A percentile compares a stretch with the other conserved stretches of the same genome.
Conservation (phyloP, 2,329 filamentous ascomycete genomes). For the Elsinoe australis region DNA sequence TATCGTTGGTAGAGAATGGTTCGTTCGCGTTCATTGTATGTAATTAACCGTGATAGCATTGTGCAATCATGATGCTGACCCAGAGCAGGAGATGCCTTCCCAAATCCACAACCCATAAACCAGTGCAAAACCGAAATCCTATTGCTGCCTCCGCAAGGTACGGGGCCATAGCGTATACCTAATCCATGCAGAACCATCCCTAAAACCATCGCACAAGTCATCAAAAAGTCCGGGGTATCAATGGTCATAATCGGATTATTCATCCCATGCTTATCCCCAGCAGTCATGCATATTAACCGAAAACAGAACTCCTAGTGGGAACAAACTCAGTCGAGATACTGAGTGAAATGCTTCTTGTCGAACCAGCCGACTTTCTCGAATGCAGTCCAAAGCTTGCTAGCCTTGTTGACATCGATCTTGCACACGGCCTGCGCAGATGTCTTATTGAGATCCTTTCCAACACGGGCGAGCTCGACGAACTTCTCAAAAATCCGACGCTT, state of each 20-base stretch:
- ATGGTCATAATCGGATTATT: slow-evolving; percentile 17
- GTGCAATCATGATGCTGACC: too few species aligned
- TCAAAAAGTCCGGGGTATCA: slow-evolving; percentile 12
- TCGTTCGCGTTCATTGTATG: too few species aligned
- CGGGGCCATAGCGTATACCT: neutral
- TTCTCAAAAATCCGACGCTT: slow-evolving; percentile 86
- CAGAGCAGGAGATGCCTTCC: too few species aligned
- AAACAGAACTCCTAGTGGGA: neutral
- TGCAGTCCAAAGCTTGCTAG: slow-evolving; percentile 82
- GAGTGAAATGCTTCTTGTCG: slow-evolving; percentile 33
- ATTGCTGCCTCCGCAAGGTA: neutral
- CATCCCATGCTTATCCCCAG: slow-evolving; percentile 6
- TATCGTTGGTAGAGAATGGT: too few species aligned
- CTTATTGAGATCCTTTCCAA: slow-evolving; percentile 81
- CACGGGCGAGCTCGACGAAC: slow-evolving; percentile 57
- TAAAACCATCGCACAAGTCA: neutral
- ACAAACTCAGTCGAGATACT: slow-evolving; percentile 15
- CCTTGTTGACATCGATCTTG: slow-evolving; percentile 98
- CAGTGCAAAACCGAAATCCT: neutral
- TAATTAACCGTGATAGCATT: too few species aligned
- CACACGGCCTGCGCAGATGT: slow-evolving; percentile 94
- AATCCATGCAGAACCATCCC: neutral
- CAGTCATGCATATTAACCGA: slow-evolving; percentile 2
- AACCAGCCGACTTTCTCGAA: slow-evolving; percentile 86
- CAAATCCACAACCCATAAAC: too few species aligned